Evolutionary conservation across 768 basidiomycete genomes (phyloP), one percentile per base, ranked within the genome.

Genomic region (Trametes maxima): DNA sequence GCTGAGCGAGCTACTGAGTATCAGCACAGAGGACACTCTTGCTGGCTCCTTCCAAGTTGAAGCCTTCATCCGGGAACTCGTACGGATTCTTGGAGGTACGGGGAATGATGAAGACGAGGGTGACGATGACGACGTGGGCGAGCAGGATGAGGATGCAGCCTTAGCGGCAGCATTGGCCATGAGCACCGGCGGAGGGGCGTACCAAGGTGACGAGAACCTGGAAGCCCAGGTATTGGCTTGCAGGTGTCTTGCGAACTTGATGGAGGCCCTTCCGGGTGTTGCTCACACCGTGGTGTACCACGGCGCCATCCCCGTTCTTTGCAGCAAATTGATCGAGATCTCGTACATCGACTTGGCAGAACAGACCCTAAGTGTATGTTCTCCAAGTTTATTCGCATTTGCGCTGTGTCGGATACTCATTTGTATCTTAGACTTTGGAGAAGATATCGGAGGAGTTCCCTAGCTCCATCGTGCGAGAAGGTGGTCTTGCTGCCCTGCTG

Each of bases 381-480:
- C 52, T 37, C 55, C 48, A 43, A 50, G n/a, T 21, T 40, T 37
- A 22, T 63, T 8, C 48, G 67, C 49, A 58, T 51, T 52, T 33
- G 59, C 50, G 67, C 62, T 52, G 22, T 21, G 21, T 51, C 33
- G 45, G 17, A 60, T 60, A 65, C 65, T 66, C 54, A 68, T 62
- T 57, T 47, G 37, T 49, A 68, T 56, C 39, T 13, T 71, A 98
- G 96, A 99, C 96, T 0, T 80, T 97, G 79, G 94, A 98, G 78
- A 99, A 99, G 78, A 95, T 99, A 37, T 96, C 96, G 3, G 94
- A 96, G 72, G 97, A 98, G 74, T 95, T 95, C 66, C 95, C 97
- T 0, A 90, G 90, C 65, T 87, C 95, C 16, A 97, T 99, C 67
- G 95, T 97, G 22, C 88, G 94, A 57, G 97, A 98, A 77, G 94